These are phyloP conservation scores for Diaporthe sp. DNA, from an alignment of 2,329 filamentous ascomycete genomes.

Conservation along the genomic window DNA sequence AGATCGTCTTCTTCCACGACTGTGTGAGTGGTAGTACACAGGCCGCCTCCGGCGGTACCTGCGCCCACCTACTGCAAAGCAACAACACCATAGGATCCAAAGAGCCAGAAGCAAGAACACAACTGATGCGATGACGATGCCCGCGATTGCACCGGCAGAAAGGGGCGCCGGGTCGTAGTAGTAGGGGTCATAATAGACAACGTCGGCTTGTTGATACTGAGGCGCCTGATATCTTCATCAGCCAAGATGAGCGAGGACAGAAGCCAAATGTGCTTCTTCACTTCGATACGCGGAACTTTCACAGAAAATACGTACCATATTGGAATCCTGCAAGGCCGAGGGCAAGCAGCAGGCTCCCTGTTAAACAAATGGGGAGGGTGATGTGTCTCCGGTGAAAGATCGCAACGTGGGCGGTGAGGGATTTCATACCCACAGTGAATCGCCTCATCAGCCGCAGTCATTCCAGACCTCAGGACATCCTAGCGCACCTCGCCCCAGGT, in stretches of 20 bases:
- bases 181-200: slow-evolving; percentile 17
- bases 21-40: not conserved
- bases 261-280: not conserved
- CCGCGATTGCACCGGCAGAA: slow-evolving; percentile 2
- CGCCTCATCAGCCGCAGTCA: not conserved
- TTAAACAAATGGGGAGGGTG: not conserved
- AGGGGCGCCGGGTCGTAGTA: not conserved
- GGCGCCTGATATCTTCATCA: not conserved
- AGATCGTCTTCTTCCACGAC: slow-evolving; percentile 8
- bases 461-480: not conserved
- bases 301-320: slow-evolving; percentile 4
- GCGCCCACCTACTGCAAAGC: not conserved
- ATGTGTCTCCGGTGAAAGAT: not conserved
- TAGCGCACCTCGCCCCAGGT: not conserved
- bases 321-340: not conserved
- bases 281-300: not conserved
- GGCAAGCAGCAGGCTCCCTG: not conserved
- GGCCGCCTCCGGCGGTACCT: slow-evolving; percentile 2
- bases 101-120: not conserved
- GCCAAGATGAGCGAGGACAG: not conserved
- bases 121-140: slow-evolving; percentile 3
- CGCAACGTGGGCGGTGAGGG: not conserved
- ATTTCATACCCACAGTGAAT: not conserved
- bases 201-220: slow-evolving; percentile 12
- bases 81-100: slow-evolving; percentile 15